Conservation (phyloP, 495 filamentous ascomycete genomes). For the Aspergillus panamensis region DNA sequence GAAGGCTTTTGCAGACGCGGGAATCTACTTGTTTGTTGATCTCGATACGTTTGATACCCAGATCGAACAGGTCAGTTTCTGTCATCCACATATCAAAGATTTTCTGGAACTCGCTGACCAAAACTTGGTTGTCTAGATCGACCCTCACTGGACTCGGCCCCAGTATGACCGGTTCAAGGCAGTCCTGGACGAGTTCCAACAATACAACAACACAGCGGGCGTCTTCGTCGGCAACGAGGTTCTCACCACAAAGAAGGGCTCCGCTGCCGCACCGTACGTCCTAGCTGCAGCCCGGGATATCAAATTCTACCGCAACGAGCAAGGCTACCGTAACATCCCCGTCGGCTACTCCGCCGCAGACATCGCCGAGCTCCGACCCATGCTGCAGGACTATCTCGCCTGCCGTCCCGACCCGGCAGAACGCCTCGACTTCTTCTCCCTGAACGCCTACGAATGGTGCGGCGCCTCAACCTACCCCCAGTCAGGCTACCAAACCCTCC, state of each 20-base stretch:
- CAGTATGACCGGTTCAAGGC: constrained; percentile 62
- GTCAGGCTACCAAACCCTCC: constrained; percentile 69
- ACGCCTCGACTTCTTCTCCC: constrained; percentile 74
- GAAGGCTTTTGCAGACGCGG: constrained; percentile 61
- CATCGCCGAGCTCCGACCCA: constrained; percentile 74
- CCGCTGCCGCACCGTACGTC: constrained; percentile 71
- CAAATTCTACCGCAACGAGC: constrained; percentile 73
- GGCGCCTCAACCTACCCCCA: constrained; percentile 56
- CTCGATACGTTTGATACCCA: constrained; percentile 79
- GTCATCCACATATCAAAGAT: constrained; percentile 3
- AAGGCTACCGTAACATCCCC: constrained; percentile 79
- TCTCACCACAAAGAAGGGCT: constrained; percentile 52
- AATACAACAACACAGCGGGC: constrained; percentile 75
- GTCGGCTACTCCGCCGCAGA: constrained; percentile 90
- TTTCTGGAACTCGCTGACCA: neutral
- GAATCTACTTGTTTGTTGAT: constrained; percentile 81
- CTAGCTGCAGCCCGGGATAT: constrained; percentile 77
- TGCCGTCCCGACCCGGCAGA: constrained; percentile 67
- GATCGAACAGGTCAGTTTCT: constrained; percentile 61
- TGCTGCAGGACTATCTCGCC: constrained; percentile 84
- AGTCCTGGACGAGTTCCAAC: constrained; percentile 75
- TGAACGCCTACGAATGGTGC: constrained; percentile 92
- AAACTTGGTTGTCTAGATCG: constrained; percentile 17
- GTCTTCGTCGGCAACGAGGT: constrained; percentile 90
- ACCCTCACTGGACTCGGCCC: constrained; percentile 63